Evolutionary conservation across 2,329 filamentous ascomycete species (phyloP), one percentile per base, ranked within the genome.

Genomic region (Thermoascus crustaceus): DNA sequence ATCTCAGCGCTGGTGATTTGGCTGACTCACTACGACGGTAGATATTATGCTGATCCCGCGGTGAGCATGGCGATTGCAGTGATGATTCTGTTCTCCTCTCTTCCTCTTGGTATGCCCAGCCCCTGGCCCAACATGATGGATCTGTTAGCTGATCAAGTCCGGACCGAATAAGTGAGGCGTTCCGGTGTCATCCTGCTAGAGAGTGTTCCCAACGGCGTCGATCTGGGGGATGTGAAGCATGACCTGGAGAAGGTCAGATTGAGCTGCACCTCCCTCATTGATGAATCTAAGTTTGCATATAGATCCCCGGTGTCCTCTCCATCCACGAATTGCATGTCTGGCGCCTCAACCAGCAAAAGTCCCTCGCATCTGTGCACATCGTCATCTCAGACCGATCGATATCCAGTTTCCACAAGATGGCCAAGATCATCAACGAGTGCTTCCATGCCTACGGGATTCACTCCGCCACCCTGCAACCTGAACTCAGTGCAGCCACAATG

Each of bases 291-390:
- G n/a, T n/a, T n/a, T n/a, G n/a, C n/a, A 22, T 11, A 8, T 24
- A 80, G 73, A 77, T 85, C 22, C 71, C 75, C 0, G 81, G 80
- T 1, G 69, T 86, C 11, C 55, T 74, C 13, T 77, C 77, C 0
- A 70, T 86, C 9, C 80, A 85, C 44, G 80, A 86, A 46, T 65
- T 87, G 10, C 81, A 85, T 46, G 73, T 85, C 42, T 87, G 83
- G 82, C 71, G 76, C 2, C 67, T 87, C 3, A 76, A 82, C 50
- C 80, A 88, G 58, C 68, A 69, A 34, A 85, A 83, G 49, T 67
- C 74, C 3, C 68, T 86, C 30, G 82, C 82, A 5, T 78, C 78
- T 1, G 81, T 78, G 1, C 82, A 85, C 50, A 63, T 87, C 1
- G 68, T 80, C 0, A 71, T 85, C 10, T 68, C 71, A 2, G 71